Evolutionary conservation across 2,329 filamentous ascomycete species (phyloP), one percentile per base, ranked within the genome.

Genomic region (Hirsutella rhossiliensis): DNA sequence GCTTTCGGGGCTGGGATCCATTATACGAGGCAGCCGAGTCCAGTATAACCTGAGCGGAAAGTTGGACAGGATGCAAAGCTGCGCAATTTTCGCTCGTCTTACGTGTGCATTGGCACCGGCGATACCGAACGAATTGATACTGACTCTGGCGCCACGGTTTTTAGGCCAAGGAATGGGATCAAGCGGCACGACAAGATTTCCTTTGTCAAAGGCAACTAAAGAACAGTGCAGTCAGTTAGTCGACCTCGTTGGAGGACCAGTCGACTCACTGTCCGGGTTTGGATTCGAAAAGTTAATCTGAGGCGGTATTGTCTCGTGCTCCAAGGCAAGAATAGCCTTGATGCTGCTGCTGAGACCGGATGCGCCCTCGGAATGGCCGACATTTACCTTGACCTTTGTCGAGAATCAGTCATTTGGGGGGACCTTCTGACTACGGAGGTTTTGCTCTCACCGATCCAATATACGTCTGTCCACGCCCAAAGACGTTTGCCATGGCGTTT

Each of bases 301-400:
- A 0, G 64, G 65, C 0, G 61, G 65, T 11, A 69, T 68, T 2
- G 48, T 57, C 1, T 50, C 50, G 11, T 63, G 54, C 45, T 72
- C 67, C 1, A 71, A 46, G 0, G 61, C 59, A 12, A 72, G 41
- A 2, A 66, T 52, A 13, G 55, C 55, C 44, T 75, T 75, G n/a
- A 75, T 61, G 2, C 74, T 27, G 0, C 58, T 58, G 0, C 59
- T 59, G 0, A 73, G 42, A 1, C 68, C 71, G 2, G 63, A 62
- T 0, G 68, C 65, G 0, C 61, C 64, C 48, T 72, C 71, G 0
- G 54, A 52, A 46, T 75, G 71, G 0, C 71, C 71, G n/a, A 68
- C 44, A 36, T 66, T 64, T 5, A 61, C 53, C 47, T 68, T 66
- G 19, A 43, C 41, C 41, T 37, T 17, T 15, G n/a, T 23, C 11